A percentile compares a stretch with the other conserved stretches of the same genome.
phyloP scores from a whole-genome alignment of 2,329 filamentous ascomycete genomes.

The Penicillium paneum region DNA sequence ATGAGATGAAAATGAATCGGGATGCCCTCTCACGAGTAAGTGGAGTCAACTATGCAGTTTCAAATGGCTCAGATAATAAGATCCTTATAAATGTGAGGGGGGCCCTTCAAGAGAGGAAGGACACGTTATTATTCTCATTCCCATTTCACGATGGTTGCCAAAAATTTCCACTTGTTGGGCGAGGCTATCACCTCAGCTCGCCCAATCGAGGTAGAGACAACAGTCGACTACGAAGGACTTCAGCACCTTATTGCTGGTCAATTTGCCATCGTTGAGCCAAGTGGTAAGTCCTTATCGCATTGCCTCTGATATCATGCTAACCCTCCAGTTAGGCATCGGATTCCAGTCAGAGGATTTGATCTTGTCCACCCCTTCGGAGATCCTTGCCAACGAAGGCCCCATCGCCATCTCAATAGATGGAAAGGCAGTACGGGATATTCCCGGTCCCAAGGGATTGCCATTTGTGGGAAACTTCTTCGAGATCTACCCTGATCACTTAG shows the following conservation, averaged over 20 bases:
- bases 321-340: conserved; percentile 13
- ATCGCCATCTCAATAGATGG: conserved; percentile 31
- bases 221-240: conserved; percentile 18
- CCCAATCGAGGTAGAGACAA: conserved; percentile 21
- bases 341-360: conserved; percentile 18
- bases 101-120: neutral
- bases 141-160: conserved; percentile 13
- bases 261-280: conserved; percentile 32
- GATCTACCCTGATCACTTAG: conserved; percentile 57
- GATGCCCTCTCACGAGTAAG: neutral
- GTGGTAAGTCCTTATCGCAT: conserved; percentile 16
- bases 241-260: conserved; percentile 26
- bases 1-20: neutral
- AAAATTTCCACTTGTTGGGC: conserved; percentile 22
- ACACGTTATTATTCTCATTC: neutral
- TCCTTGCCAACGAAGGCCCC: conserved; percentile 9
- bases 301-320: neutral
- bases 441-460: conserved; percentile 23
- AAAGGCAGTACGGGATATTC: conserved; percentile 26
- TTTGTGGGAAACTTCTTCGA: conserved; percentile 55
- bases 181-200: conserved; percentile 21
- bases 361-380: conserved; percentile 9
- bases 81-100: conserved; percentile 12
- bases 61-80: neutral
- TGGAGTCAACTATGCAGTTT: conserved; percentile 4